Evolutionary conservation across 2,329 filamentous ascomycete species (phyloP), one percentile per base, ranked within the genome.

Genomic region (Aspergillus clavatus): DNA sequence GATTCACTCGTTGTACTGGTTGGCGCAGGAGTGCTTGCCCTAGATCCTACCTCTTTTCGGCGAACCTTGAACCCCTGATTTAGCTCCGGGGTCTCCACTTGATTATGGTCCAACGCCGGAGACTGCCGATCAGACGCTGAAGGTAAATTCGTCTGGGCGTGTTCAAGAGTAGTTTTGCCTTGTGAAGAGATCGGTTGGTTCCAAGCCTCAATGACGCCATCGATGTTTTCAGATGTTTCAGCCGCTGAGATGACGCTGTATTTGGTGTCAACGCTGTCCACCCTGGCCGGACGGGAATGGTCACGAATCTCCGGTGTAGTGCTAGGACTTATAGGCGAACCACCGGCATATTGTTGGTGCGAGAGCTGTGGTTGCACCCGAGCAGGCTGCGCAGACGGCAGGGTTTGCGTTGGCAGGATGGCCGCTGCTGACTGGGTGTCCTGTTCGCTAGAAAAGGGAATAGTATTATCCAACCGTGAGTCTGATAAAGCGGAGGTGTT

Each of bases 131-230:
- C 47, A 23, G 46, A 36, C 11, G 24, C 53, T 23, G 50, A 41
- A 42, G 40, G 26, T 1, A 49, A 33, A 21, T 33, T 50, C 18
- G 39, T 42, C 21, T 33, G 43, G 24, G 39, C 45, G 18, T 53
- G 43, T 2, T 52, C 44, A 19, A 24, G 40, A 33, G 57, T 36
- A 7, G 45, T 29, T 35, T 53, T 54, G 18, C 48, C 40, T 7
- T 57, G 50, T n/a, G 58, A 44, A 3, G 55, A 55, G 22, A 67
- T 43, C 14, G 69, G 70, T 5, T 59, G 59, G 35, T 57, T 67
- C 71, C 68, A 73, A 35, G 68, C 67, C 51, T 72, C 61, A 39
- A 72, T 73, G 21, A 73, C 63, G 41, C 64, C 65, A 43, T 73
- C 70, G 40, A 72, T 72, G 22, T 59, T 71, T 21, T 68, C 64